Conservation (phyloP, 495 filamentous ascomycete genomes). For the Penicillium subrubescens region DNA sequence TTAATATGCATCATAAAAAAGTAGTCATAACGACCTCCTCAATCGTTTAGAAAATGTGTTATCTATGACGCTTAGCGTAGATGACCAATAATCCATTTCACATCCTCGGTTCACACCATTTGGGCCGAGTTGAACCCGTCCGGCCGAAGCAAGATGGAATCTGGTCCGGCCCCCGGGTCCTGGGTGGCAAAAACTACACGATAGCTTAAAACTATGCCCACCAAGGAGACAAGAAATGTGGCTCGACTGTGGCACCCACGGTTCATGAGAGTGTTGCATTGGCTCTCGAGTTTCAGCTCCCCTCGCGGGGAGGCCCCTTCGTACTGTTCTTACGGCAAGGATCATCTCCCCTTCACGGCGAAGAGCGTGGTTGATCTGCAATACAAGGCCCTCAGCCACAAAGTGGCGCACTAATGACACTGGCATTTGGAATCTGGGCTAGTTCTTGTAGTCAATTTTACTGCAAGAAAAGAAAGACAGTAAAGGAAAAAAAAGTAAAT, state of each 20-base stretch:
- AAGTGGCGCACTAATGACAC: slow-evolving; percentile 12
- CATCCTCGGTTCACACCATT: background rate
- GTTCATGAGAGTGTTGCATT: slow-evolving; percentile 6
- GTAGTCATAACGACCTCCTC: background rate
- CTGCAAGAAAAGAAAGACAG: background rate
- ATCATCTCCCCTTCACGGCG: slow-evolving; percentile 12
- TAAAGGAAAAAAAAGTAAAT: background rate
- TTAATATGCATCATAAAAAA: background rate
- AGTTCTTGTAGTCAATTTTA: background rate
- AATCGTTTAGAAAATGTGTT: background rate
- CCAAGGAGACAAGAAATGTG: slow-evolving; percentile 2
- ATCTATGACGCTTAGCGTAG: too few relatives aligned
- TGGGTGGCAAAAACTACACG: slow-evolving; percentile 8
- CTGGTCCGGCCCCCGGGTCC: background rate
- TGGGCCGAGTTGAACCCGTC: slow-evolving; percentile 3
- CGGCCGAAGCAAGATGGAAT: slow-evolving; percentile 1
- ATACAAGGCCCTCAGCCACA: slow-evolving; percentile 18
- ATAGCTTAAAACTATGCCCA: slow-evolving; percentile 2
- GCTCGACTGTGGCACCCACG: background rate
- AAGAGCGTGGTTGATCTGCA: slow-evolving; percentile 13
- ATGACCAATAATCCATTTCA: background rate
- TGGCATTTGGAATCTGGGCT: background rate
- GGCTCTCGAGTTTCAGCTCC: slow-evolving; percentile 16
- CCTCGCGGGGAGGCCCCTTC: slow-evolving; percentile 11
- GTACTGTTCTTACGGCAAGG: slow-evolving; percentile 6